A percentile compares a stretch with the other conserved stretches of the same genome.
These are phyloP conservation scores for Schizochytrium sp. DNA, from an alignment of 108 stramenopile species.

Conservation along the genomic window DNA sequence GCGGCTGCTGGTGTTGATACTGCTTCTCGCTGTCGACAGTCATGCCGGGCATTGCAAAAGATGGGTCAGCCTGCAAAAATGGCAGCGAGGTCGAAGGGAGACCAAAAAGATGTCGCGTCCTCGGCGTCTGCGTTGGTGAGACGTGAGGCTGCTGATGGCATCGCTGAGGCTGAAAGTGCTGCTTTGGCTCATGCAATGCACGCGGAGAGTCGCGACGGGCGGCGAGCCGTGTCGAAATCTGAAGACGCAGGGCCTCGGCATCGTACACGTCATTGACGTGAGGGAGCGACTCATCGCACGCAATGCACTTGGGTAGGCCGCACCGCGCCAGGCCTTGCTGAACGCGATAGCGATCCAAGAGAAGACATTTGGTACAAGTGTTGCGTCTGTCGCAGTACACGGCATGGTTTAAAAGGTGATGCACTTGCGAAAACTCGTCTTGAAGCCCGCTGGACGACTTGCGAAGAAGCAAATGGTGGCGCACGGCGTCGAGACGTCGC, in stretches of 20 bases:
- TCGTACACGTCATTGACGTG: neutral
- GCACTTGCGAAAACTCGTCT: neutral
- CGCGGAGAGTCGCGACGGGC: neutral
- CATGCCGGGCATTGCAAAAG: too few species aligned
- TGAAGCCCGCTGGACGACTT: neutral
- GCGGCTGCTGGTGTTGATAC: too few species aligned
- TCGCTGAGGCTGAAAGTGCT: neutral
- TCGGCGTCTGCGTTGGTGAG: neutral
- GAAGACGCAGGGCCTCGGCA: neutral
- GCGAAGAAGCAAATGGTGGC: neutral
- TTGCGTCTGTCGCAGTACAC: neutral
- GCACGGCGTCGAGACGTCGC: neutral
- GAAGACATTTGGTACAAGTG: neutral
- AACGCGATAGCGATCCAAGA: neutral
- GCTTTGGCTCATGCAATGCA: neutral
- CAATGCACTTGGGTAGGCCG: neutral
- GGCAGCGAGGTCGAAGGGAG: neutral
- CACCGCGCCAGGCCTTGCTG: neutral
- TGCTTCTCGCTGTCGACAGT: too few species aligned
- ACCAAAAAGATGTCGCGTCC: neutral
- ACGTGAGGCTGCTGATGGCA: neutral
- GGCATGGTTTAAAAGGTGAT: neutral
- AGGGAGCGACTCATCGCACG: neutral
- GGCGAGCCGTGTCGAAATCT: neutral
- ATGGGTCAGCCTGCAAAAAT: neutral